Percentiles rank a stretch among this genome's conserved stretches.
These are phyloP conservation scores for Lecanicillium sp. DNA, from an alignment of 2,329 filamentous ascomycete species.

Conservation along the genomic window DNA sequence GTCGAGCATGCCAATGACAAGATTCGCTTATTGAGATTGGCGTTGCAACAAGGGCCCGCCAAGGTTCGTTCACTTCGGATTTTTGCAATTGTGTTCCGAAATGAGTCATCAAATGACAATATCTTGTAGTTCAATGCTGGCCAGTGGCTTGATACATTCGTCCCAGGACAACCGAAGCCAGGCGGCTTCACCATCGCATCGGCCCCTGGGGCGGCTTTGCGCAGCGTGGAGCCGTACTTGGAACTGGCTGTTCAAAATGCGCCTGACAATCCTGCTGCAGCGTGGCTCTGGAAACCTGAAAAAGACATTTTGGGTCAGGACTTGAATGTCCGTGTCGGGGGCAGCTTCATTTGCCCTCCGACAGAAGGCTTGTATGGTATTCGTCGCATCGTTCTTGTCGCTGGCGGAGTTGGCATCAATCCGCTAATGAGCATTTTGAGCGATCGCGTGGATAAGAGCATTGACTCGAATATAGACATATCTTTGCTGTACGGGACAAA, in stretches of 20 bases:
- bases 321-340: slow-evolving; percentile 67
- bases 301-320: slow-evolving; percentile 51
- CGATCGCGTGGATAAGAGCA: slow-evolving; percentile 42
- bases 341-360: slow-evolving; percentile 75
- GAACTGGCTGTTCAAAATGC: slow-evolving; percentile 75
- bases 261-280: slow-evolving; percentile 63
- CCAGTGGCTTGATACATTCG: slow-evolving; percentile 82
- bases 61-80: slow-evolving; percentile 32
- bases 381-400: slow-evolving; percentile 64
- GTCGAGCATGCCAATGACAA: slow-evolving; percentile 60
- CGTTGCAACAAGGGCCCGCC: slow-evolving; percentile 42
- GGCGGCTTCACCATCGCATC: slow-evolving; percentile 89
- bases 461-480: slow-evolving; percentile 35
- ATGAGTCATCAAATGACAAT: not conserved
- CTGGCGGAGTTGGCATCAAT: slow-evolving; percentile 79
- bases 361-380: slow-evolving; percentile 40
- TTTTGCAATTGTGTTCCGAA: too few species aligned
- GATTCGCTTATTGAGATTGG: slow-evolving; percentile 63
- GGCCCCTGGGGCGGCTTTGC: slow-evolving; percentile 50
- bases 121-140: slow-evolving; percentile 62
- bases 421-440: slow-evolving; percentile 70
- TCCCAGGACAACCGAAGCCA: slow-evolving; percentile 61
- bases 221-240: slow-evolving; percentile 42
- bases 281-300: slow-evolving; percentile 64
- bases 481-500: slow-evolving; percentile 58